A percentile compares a stretch with the other conserved stretches of the same genome.
Conservation (phyloP, 805 yeast genomes). For the Kuraishia hungarica region DNA sequence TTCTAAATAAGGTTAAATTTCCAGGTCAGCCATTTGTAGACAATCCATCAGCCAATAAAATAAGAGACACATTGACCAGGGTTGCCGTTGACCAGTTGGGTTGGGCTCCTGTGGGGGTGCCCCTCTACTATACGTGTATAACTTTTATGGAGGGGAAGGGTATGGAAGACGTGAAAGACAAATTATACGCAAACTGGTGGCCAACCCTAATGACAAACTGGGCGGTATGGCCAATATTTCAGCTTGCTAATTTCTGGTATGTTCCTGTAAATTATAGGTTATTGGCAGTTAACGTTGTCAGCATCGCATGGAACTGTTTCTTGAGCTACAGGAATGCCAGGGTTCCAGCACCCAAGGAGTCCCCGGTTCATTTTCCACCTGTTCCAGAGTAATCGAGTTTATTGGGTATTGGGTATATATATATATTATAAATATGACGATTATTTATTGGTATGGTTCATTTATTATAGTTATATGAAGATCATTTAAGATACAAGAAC, state of each 20-base stretch:
- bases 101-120: constrained; percentile 76
- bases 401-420: neutral
- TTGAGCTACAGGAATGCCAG: constrained; percentile 53
- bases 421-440: too few species aligned
- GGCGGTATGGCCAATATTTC: constrained; percentile 88
- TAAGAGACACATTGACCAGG: constrained; percentile 31
- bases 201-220: constrained; percentile 68
- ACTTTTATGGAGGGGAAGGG: constrained; percentile 53
- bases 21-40: constrained; percentile 16
- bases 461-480: too few species aligned
- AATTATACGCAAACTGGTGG: constrained; percentile 47
- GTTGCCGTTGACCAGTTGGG: constrained; percentile 64
- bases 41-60: constrained; percentile 7
- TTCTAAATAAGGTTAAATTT: constrained; percentile 33
- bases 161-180: constrained; percentile 27
- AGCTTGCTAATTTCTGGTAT: constrained; percentile 63
- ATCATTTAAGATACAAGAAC: too few species aligned
- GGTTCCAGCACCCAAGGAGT: constrained; percentile 9
- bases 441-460: too few species aligned
- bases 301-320: constrained; percentile 81
- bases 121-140: constrained; percentile 63
- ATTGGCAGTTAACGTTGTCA: constrained; percentile 57
- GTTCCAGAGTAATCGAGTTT: constrained; percentile 26
- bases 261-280: constrained; percentile 69
- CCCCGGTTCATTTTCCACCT: constrained; percentile 29